Evolutionary conservation across 345 rosid genomes (phyloP), one percentile per base, ranked within the genome.

Genomic region (Populus davidiana): DNA sequence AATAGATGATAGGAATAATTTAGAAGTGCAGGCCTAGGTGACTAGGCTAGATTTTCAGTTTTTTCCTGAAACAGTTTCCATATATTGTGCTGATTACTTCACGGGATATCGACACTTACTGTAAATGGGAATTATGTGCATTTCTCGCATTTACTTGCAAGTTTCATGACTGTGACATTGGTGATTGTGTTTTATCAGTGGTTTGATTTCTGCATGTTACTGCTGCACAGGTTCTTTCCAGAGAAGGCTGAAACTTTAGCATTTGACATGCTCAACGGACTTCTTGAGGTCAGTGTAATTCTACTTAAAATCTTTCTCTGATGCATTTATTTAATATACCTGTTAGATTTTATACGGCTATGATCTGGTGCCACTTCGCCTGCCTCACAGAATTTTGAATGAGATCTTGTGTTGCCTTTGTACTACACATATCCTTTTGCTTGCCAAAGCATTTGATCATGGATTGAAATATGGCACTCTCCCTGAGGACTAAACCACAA

Each of bases 161-260:
- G 59, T 52, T 50, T 52, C 59, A 52, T 20, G 59, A 18, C 59
- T 20, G 23, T 18, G n/a, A 50, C 59, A 20, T 6, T 20, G 20
- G n/a, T 52, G 23, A 17, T 20, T 17, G 2, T 52, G n/a, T 20
- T 6, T 6, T 52, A 52, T 18, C 1, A 52, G 59, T 17, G 59
- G 59, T 2, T 52, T 52, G 59, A 52, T 20, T 52, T 20, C 23
- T 20, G 10, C 11, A 47, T 47, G 50, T 47, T 47, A 47, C 18
- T 33, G 38, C 67, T 88, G 56, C 77, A 78, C 87, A 93, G 99
- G 96, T 93, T 93, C 81, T 86, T 93, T 64, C 94, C 99, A 5
- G 93, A 92, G 2, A 93, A 88, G 86, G 96, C 98, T 77, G 85
- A 86, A 75, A 78, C 82, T 71, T 80, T 93, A 76, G 98, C 97